Base-by-base conservation (phyloP, 1,284 basidiomycete genomes). In the Apiotrichum sp. region DNA sequence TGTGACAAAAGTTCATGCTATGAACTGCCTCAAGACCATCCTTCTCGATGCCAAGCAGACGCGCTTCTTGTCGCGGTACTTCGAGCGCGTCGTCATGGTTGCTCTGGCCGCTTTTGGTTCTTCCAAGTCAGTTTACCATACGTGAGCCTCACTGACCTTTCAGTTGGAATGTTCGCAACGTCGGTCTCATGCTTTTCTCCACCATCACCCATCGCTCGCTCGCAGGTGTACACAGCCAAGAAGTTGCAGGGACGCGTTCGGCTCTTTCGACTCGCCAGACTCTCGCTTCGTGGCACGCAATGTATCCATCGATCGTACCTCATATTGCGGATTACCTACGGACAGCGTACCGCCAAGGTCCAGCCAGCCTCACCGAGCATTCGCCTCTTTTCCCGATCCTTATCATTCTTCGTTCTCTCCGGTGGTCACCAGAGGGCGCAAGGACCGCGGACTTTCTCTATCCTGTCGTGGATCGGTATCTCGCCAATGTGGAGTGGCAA, bases 131-230 rank as follows among this genome's bases (percentile, higher is more conserved):
- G 72, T 62, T 4, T 11, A 42, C 11, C 22, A 22, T 22, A 4
- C n/a, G 5, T 7, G 8, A 6, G 14, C 31, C 11, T 7, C 3
- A 14, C 53, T 53, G 14, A 51, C 61, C 14, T 32, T 16, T 13
- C 50, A 77, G 73, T 59, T 77, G 75, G 75, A 75, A 72, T 50
- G 74, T 77, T 1, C 63, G 73, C 6, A 77, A 77, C 53, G 71
- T 72, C 41, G 73, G 72, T 9, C 56, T 76, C 5, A 70, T 77
- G 49, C 64, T 77, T 3, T 73, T 75, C 56, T 71, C 74, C 0
- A 70, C 72, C 0, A 58, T 76, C 14, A 64, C 72, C 2, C 67
- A 71, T 47, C 67, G 73, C 11, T 68, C 69, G 22, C 61, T 75
- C 31, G 59, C 57, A 2, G 63, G 67, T 11, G 55, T 60, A 1